phyloP scores from a whole-genome alignment of 192 early-diverging fungal species.

The Geosiphon pyriformis region DNA sequence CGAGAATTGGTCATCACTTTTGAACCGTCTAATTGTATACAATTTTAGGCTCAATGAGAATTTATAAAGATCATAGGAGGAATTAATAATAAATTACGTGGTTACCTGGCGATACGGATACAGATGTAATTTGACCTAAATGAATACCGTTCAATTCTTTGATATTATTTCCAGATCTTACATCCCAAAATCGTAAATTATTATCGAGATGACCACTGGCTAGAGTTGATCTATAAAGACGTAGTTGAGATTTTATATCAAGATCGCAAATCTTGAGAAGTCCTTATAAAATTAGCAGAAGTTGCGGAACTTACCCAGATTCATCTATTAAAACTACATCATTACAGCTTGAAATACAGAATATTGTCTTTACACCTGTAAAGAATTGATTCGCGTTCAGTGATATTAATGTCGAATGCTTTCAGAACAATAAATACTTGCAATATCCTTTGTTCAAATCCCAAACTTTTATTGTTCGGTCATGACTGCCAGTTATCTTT shows the following conservation, averaged over 20 bases:
- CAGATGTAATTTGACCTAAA: constrained; percentile 82
- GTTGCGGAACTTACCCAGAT: constrained; percentile 45
- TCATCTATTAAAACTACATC: constrained; percentile 77
- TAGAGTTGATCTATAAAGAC: constrained; percentile 56
- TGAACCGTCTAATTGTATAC: constrained; percentile 46
- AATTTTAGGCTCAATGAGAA: not conserved
- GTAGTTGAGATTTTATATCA: not conserved
- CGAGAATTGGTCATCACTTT: constrained; percentile 87
- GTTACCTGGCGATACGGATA: constrained; percentile 64
- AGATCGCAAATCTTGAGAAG: not conserved
- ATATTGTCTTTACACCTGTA: constrained; percentile 79
- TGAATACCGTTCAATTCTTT: constrained; percentile 84
- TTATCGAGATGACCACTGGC: constrained; percentile 93
- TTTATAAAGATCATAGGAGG: not conserved
- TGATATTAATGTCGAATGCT: not conserved
- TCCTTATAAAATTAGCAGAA: not conserved
- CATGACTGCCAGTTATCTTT: constrained; percentile 87
- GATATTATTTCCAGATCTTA: constrained; percentile 68
- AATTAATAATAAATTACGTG: not conserved
- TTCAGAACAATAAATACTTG: constrained; percentile 30
- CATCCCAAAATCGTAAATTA: constrained; percentile 90
- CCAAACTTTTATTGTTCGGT: constrained; percentile 95
- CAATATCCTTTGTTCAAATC: constrained; percentile 88
- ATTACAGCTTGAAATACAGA: constrained; percentile 91
- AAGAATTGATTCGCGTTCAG: no score